Base-by-base conservation (phyloP, 495 filamentous ascomycete genomes). In the Aspergillus taichungensis region DNA sequence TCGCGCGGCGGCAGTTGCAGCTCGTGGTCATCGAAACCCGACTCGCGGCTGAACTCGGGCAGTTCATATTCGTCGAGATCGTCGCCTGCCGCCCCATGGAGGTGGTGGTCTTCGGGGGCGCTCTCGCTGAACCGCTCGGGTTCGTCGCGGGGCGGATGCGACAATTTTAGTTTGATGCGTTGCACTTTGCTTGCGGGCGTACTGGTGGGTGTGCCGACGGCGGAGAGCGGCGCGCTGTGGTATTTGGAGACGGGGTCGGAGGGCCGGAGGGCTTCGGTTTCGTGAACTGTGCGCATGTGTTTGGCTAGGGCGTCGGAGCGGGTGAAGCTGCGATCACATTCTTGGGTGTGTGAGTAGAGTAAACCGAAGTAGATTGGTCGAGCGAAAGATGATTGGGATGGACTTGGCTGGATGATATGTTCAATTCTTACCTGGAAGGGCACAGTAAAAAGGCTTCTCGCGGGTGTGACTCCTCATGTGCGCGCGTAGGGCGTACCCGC, bases 361-460 rank as follows among this genome's bases (percentile, higher is more conserved):
- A 42, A 35, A 34, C 31, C 13, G 3, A 27, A 13, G 5, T n/a
- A n/a, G n/a, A n/a, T 11, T n/a, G 14, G 24, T 7, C 11, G 11
- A n/a, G 13, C 1, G 2, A 6, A 27, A 33, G 33, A 13, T 18
- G 13, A 6, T 10, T 13, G 34, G 7, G 5, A 28, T 33, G 38
- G 35, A 37, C n/a, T 34, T 8, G n/a, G 18, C n/a, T 44, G 10
- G 32, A 38, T 13, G 28, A 32, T 14, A 37, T 33, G 12, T 29
- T 24, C 2, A 31, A 34, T 13, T 50, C 69, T 46, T 76, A 95
- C 92, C 92, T 34, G 92, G 92, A 14, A 98, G 64, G 10, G 84
- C 83, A 64, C 92, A 98, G 63, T 94, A 97, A 56, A 97, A 98
- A 0, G 92, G 92, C 65, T 98, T 98, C 70, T 98, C 94, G 61